Base-by-base conservation (phyloP, 78 protist species). In the Dictyostelium intermedium region DNA sequence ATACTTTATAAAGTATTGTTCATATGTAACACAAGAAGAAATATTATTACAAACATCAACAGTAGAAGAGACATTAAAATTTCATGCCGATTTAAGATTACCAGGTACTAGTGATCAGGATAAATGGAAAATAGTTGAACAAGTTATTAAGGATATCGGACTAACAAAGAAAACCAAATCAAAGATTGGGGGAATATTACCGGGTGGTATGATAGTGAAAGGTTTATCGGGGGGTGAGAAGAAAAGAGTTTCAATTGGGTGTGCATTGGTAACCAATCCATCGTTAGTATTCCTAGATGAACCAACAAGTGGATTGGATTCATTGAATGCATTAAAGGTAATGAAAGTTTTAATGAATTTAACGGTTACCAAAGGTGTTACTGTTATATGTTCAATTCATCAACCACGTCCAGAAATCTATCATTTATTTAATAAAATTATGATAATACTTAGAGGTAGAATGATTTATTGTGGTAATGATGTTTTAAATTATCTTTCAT, bases 191-290 rank as follows among this genome's bases (percentile, higher is more conserved):
- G 96, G 96, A 8, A 56, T 86, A 10, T 14, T 82, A 11, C 94
- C 94, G 23, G 94, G 94, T 80, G 94, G 94, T 10, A 63, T 70
- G 18, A 11, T 35, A 3, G 20, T 92, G 1, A 73, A 87, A 27
- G 96, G 95, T 60, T 69, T 96, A 16, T 85, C 93, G 1, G 97
- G 97, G 70, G 97, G 97, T 39, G 97, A 96, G 34, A 84, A 87
- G 81, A 69, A 87, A 41, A 76, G 97, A 37, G 96, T 91, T 16
- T 72, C 97, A 5, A 86, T 96, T 39, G 98, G 94, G 2, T 77
- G 92, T 61, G 98, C 96, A 63, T 47, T 95, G 5, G 78, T 96
- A 8, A 83, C 96, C 18, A 74, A 82, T 41, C 97, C 97, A 70
- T 63, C 92, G 8, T n/a, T 96, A 6, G 50, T 96, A 2, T 69